Evolutionary conservation across 2,329 filamentous ascomycete genomes (phyloP).

Genomic region (Cladosporium sphaerospermum): DNA sequence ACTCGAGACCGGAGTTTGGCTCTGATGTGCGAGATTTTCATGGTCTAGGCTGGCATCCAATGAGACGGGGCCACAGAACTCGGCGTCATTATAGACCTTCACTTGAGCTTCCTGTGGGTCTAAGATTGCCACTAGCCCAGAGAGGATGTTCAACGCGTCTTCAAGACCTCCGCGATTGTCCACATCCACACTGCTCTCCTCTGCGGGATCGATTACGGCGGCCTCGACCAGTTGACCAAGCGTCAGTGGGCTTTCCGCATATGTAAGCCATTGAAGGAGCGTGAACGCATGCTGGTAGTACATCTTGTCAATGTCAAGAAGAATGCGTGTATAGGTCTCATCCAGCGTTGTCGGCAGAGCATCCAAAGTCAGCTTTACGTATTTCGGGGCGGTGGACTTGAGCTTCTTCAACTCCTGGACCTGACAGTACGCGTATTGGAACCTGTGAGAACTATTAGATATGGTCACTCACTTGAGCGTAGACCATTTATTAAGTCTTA

Average conservation of each 20-base stretch:
- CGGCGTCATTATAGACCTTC: neutral
- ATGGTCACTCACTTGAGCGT: neutral
- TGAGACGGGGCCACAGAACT: neutral
- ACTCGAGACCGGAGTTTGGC: neutral
- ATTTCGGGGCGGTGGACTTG: conserved; percentile 13
- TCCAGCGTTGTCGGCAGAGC: conserved; percentile 14
- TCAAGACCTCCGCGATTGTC: conserved; percentile 10
- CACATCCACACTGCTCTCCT: conserved; percentile 5
- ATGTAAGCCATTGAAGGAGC: conserved; percentile 14
- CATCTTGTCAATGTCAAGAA: conserved; percentile 9
- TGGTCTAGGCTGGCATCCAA: too few species aligned
- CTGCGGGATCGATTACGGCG: conserved; percentile 4
- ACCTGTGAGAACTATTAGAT: conserved; percentile 5
- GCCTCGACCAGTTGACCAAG: conserved; percentile 16
- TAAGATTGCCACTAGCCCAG: conserved; percentile 5
- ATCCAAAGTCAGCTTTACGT: conserved; percentile 11
- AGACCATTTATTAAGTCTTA: conserved; percentile 10
- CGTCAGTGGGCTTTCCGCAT: conserved; percentile 12
- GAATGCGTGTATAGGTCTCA: conserved; percentile 15
- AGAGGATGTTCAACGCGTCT: conserved; percentile 12
- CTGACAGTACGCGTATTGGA: conserved; percentile 16
- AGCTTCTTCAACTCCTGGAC: conserved; percentile 16
- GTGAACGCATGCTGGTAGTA: conserved; percentile 7
- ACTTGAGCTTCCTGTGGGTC: neutral
- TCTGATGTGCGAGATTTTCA: neutral